Conservation (phyloP, 306 rosid genomes). For the Lathyrus sativus region DNA sequence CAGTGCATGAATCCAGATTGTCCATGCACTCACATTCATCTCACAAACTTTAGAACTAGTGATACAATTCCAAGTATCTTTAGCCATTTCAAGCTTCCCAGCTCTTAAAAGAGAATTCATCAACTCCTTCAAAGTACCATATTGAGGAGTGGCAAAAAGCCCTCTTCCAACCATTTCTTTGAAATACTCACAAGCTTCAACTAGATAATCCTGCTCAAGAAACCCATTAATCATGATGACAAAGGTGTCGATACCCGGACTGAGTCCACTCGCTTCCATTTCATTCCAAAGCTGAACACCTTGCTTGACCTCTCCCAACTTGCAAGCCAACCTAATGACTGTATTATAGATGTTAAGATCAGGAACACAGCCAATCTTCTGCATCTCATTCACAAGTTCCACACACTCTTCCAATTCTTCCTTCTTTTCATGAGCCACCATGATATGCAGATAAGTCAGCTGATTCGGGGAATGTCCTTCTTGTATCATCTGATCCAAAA, state of each 20-base stretch:
- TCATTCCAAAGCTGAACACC: conserved; percentile 76
- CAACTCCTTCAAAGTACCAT: conserved; percentile 75
- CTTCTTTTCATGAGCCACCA: conserved; percentile 83
- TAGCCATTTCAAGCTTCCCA: conserved; percentile 79
- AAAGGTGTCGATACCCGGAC: conserved; percentile 69
- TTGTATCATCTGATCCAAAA: conserved; percentile 73
- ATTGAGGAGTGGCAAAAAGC: conserved; percentile 60
- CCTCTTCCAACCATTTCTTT: conserved; percentile 84
- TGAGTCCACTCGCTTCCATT: conserved; percentile 63
- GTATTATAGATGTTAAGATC: conserved; percentile 67
- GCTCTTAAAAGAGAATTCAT: conserved; percentile 69
- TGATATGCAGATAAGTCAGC: conserved; percentile 62
- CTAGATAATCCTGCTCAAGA: conserved; percentile 59
- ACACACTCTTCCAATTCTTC: conserved; percentile 78
- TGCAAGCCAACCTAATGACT: conserved; percentile 73
- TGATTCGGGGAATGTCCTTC: conserved; percentile 66
- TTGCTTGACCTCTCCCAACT: conserved; percentile 73
- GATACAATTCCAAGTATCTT: conserved; percentile 75
- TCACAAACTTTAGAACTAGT: conserved; percentile 55
- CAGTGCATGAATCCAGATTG: conserved; percentile 87
- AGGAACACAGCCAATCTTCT: conserved; percentile 70
- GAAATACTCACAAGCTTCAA: conserved; percentile 83
- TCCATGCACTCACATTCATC: conserved; percentile 72
- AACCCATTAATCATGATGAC: conserved; percentile 84
- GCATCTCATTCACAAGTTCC: conserved; percentile 72